These are phyloP conservation scores for Physaria fendleri DNA, from an alignment of 345 rosid genomes.

Conservation along the genomic window DNA sequence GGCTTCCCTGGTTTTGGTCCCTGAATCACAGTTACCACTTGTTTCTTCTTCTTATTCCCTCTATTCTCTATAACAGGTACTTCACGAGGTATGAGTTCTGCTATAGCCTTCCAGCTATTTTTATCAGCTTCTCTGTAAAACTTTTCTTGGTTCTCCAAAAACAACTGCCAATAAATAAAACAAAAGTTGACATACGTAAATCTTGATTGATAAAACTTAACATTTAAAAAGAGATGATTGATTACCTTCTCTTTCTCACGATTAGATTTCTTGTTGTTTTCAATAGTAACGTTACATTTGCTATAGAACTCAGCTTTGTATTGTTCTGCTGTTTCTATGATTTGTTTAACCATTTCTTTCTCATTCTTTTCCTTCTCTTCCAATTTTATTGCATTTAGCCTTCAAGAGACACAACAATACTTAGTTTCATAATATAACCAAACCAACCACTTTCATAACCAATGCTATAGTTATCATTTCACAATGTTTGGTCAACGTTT, in stretches of 20 bases:
- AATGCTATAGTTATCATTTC: too few species aligned
- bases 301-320: slow-evolving; percentile 61
- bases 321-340: slow-evolving; percentile 57
- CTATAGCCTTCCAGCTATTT: slow-evolving; percentile 65
- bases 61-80: slow-evolving; percentile 62
- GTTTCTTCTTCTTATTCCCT: slow-evolving; percentile 71
- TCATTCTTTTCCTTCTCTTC: slow-evolving; percentile 75
- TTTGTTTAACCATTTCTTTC: slow-evolving; percentile 54
- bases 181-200: too few species aligned
- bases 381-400: slow-evolving; percentile 55
- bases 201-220: too few species aligned
- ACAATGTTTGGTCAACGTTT: too few species aligned
- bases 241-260: slow-evolving; percentile 85
- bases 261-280: slow-evolving; percentile 52
- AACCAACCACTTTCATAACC: too few species aligned
- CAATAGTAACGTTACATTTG: slow-evolving; percentile 41
- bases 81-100: slow-evolving; percentile 73
- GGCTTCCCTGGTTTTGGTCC: slow-evolving; percentile 95
- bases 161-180: slow-evolving; percentile 37
- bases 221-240: too few species aligned
- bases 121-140: slow-evolving; percentile 70
- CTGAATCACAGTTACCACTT: slow-evolving; percentile 53
- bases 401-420: slow-evolving; percentile 32
- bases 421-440: too few species aligned
- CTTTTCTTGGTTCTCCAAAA: slow-evolving; percentile 54